Base-by-base conservation (phyloP, 768 basidiomycete species). In the Russula vinacea region DNA sequence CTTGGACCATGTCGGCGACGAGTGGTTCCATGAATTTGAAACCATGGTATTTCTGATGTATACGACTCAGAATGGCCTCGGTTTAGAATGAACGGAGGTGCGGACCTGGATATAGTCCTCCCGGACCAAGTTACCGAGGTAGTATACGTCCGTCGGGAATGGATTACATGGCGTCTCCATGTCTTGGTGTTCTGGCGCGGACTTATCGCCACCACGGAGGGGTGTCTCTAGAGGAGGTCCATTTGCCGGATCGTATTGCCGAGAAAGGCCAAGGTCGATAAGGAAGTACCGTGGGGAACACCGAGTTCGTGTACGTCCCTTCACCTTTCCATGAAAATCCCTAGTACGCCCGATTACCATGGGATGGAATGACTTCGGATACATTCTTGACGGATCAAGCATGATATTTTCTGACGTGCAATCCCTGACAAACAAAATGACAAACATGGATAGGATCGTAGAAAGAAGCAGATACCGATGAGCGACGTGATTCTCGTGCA, bases 1-100 rank as follows among this genome's bases (percentile, higher is more conserved):
- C 65, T 55, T 76, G 74, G 2, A 73, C 67, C 78, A 79, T 79
- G 32, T 77, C 75, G 0, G 55, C 60, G n/a, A 71, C 62, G 17
- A 71, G 55, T 24, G 40, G 17, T 24, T 49, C 1, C 35, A 67
- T 37, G 33, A 60, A 63, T 7, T 51, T 57, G 37, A 67, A 53
- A 2, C 65, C 65, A 11, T 19, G 1, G 13, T 37, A 52, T 37
- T 47, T 58, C 56, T 62, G 32, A 29, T 26, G 13, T 13, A 1
- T 26, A 49, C 8, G 16, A 3, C 14, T 49, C 13, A 49, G 49
- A 16, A 17, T 10, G 14, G 24, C 40, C n/a, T 44, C 2, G 4
- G 9, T 45, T 24, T 2, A 22, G 5, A 14, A 19, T 17, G 53
- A 17, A 29, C n/a, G 2, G 1, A 22, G 54, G n/a, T 9, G 52